A percentile compares a stretch with the other conserved stretches of the same genome.
These are phyloP conservation scores for Penicillium janthinellum DNA, from an alignment of 2,329 filamentous ascomycete species.

Conservation along the genomic window DNA sequence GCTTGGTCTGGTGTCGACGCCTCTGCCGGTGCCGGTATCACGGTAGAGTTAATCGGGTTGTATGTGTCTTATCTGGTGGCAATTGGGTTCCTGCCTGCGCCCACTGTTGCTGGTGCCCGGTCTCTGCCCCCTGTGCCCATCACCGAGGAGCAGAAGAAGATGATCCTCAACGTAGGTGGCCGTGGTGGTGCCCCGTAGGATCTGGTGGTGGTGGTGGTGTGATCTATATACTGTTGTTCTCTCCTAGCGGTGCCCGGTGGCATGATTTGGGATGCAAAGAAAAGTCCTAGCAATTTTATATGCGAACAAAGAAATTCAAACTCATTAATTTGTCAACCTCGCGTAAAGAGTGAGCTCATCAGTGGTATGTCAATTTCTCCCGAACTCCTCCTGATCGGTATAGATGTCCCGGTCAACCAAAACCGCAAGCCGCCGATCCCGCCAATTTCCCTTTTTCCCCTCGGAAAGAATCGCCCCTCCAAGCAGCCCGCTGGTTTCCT, in stretches of 20 bases:
- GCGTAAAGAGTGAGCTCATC: background rate
- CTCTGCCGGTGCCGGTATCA: conserved; percentile 59
- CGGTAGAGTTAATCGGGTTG: conserved; percentile 61
- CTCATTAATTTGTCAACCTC: background rate
- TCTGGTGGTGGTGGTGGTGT: background rate
- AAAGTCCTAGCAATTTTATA: background rate
- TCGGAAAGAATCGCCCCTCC: conserved; percentile 17
- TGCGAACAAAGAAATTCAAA: background rate
- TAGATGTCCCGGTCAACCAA: conserved; percentile 14
- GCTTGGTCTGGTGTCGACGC: conserved; percentile 60
- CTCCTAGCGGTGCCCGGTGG: background rate
- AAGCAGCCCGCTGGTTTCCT: background rate
- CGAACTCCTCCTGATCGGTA: background rate
- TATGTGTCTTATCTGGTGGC: conserved; percentile 66
- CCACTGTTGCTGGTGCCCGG: conserved; percentile 28
- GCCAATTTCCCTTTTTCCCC: conserved; percentile 6
- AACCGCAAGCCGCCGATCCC: conserved; percentile 18
- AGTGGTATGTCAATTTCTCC: background rate
- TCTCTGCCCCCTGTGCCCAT: conserved; percentile 51
- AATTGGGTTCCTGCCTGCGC: conserved; percentile 61
- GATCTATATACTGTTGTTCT: background rate
- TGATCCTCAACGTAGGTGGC: conserved; percentile 56
- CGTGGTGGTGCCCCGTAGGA: conserved; percentile 45
- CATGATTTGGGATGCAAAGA: background rate
- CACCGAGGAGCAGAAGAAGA: conserved; percentile 51